These are phyloP conservation scores for Nicotiana undulata DNA, from an alignment of 257 asterid species.

Conservation along the genomic window DNA sequence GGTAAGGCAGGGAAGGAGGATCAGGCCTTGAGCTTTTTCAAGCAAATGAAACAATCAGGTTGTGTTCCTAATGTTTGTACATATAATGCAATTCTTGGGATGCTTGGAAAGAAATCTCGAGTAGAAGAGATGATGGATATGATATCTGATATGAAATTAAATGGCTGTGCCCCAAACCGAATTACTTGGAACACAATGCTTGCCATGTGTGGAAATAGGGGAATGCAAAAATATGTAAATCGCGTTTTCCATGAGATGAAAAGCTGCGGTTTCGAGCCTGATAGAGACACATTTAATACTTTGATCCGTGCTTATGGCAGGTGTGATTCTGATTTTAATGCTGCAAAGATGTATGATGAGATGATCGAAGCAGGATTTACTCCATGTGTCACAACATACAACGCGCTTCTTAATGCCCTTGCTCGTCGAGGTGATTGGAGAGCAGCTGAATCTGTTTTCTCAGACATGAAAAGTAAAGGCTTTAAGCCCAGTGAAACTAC, in stretches of 20 bases:
- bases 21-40: constrained; percentile 60
- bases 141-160: constrained; percentile 64
- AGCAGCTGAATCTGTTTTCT: constrained; percentile 57
- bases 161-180: constrained; percentile 75
- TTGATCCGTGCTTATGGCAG: constrained; percentile 87
- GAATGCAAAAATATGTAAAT: constrained; percentile 71
- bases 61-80: constrained; percentile 94
- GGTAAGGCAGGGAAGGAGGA: constrained; percentile 81
- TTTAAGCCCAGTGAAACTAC: constrained; percentile 85
- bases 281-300: constrained; percentile 79
- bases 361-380: constrained; percentile 80
- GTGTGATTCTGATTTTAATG: constrained; percentile 65
- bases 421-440: constrained; percentile 83
- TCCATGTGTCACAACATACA: constrained; percentile 76
- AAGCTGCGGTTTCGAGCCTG: constrained; percentile 86
- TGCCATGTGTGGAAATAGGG: constrained; percentile 73
- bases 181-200: constrained; percentile 94
- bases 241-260: constrained; percentile 78
- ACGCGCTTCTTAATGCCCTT: constrained; percentile 80
- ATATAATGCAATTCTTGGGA: constrained; percentile 78
- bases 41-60: constrained; percentile 72
- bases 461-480: constrained; percentile 70
- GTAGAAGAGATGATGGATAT: constrained; percentile 82
- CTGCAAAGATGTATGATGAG: constrained; percentile 64
- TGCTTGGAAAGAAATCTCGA: constrained; percentile 85